Evolutionary conservation across 2,329 filamentous ascomycete species (phyloP), one percentile per base, ranked within the genome.

Genomic region (Clonostachys byssicola): DNA sequence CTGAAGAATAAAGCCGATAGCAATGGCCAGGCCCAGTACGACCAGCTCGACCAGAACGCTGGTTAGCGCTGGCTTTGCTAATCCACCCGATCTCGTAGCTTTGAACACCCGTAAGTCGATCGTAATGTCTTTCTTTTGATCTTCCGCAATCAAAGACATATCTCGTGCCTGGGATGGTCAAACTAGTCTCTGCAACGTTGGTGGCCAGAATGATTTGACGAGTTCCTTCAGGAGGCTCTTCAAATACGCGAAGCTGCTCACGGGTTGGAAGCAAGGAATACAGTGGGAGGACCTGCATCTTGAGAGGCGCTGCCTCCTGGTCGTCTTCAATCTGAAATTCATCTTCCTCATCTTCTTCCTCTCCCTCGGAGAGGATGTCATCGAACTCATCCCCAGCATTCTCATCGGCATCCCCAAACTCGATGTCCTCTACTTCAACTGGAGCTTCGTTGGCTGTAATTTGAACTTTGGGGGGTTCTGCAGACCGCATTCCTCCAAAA

Each of bases 21-120:
- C 92, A 97, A 67, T 99, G 95, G 8, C 94, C 94, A 2, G 94
- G 92, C 0, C 91, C 92, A 5, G 92, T 99, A 75, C 94, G 86
- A 52, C 95, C 94, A 48, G 94, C 94, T 77, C 94, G 89, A 69
- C 94, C 94, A 49, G 90, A 84, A 63, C 94, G 81, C 67, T 99
- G 94, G 54, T 85, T 88, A 8, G 94, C 92, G 63, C 90, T 95
- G 30, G 94, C 94, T 70, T 99, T 97, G 71, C 92, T 96, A 62
- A 97, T 95, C 90, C 92, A 99, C 39, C 88, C 87, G 46, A 99
- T 82, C 57, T 96, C 88, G 62, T 96, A 99, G 60, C 88, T 96
- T 63, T 99, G 94, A 1, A 99, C 92, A 5, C 92, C 92, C 9
- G 88, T 96, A 12, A 81, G 72, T n/a, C 82, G 78, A 61, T 97